phyloP scores from a whole-genome alignment of 305 asterid genomes.

The Fraxinus angustifolia region DNA sequence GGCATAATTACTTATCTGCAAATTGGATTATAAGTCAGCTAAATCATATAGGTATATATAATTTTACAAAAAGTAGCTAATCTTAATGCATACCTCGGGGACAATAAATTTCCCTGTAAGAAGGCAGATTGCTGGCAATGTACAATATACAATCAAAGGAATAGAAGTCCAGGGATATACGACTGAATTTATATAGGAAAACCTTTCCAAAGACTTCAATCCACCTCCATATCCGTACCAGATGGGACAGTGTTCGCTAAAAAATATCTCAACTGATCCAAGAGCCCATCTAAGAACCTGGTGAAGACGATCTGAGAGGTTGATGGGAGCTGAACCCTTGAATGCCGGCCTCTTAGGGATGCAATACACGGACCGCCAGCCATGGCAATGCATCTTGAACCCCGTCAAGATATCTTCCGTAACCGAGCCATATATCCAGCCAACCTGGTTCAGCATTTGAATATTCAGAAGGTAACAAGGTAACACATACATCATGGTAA shows the following conservation, averaged over 20 bases:
- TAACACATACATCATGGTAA: background rate
- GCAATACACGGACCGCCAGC: conserved; percentile 90
- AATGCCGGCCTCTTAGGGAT: conserved; percentile 73
- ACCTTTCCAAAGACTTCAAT: conserved; percentile 65
- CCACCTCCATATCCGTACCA: conserved; percentile 94
- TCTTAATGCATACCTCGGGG: conserved; percentile 53
- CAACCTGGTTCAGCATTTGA: conserved; percentile 46
- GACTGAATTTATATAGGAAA: conserved; percentile 76
- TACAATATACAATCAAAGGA: conserved; percentile 75
- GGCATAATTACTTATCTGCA: conserved; percentile 79
- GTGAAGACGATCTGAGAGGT: conserved; percentile 88
- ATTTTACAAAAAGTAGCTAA: background rate
- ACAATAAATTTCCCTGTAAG: conserved; percentile 77
- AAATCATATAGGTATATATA: background rate
- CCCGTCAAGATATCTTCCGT: conserved; percentile 90
- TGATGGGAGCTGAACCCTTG: conserved; percentile 34
- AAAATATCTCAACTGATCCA: conserved; percentile 82
- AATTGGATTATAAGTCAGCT: background rate
- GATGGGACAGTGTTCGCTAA: conserved; percentile 81
- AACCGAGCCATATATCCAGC: conserved; percentile 89
- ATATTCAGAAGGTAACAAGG: conserved; percentile 5
- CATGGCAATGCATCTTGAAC: conserved; percentile 90
- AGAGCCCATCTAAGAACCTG: conserved; percentile 96
- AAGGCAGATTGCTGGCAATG: conserved; percentile 82
- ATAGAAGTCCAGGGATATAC: conserved; percentile 83